phyloP scores from a whole-genome alignment of 2,329 filamentous ascomycete species.

The Penicillium sp. region DNA sequence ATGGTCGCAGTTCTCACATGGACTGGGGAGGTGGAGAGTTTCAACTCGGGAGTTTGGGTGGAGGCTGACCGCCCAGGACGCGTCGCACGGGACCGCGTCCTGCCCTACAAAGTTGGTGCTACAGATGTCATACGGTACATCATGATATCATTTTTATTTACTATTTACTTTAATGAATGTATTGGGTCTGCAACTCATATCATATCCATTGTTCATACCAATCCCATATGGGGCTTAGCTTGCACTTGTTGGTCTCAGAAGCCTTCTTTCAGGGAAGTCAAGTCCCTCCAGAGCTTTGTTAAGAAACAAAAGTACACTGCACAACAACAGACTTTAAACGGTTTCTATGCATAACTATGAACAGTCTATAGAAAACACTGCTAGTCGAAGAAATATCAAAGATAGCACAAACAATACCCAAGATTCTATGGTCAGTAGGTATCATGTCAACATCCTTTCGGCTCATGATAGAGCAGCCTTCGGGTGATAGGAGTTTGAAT shows the following conservation, averaged over 20 bases:
- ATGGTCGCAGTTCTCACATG: slow-evolving; percentile 21
- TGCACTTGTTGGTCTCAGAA: neutral
- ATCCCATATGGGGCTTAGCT: neutral
- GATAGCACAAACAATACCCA: neutral
- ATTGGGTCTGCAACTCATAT: neutral
- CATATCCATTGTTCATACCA: neutral
- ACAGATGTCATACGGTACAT: neutral
- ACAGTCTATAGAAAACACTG: too few relatives aligned
- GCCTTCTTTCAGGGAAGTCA: neutral
- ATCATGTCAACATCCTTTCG: neutral
- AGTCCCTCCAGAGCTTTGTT: neutral
- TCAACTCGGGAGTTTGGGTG: slow-evolving; percentile 19
- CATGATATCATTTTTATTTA: neutral
- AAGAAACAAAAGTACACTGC: neutral
- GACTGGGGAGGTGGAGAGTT: slow-evolving; percentile 16
- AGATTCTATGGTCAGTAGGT: neutral
- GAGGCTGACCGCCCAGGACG: slow-evolving; percentile 27
- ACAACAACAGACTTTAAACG: neutral
- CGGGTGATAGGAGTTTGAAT: neutral
- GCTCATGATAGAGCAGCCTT: neutral
- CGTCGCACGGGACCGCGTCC: slow-evolving; percentile 16
- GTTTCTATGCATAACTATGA: neutral
- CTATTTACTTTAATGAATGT: neutral
- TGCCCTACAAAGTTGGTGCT: slow-evolving; percentile 7
- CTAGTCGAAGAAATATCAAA: neutral